Conservation (phyloP, 164 flowering plant genomes). For the Nymphaea colorata region DNA sequence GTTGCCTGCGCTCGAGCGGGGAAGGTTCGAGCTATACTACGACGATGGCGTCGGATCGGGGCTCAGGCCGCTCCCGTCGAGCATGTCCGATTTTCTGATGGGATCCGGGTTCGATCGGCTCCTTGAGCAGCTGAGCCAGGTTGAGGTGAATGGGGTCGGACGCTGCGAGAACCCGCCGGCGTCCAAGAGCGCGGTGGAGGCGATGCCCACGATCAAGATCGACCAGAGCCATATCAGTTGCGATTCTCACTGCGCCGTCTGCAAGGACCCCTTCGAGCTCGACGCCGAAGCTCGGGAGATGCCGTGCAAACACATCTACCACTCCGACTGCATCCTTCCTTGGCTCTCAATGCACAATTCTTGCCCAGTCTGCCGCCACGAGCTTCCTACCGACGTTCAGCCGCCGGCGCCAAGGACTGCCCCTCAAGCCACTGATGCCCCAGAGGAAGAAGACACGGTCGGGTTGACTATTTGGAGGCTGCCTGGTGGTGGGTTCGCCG, state of each 20-base stretch:
- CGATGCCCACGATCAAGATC: conserved; percentile 57
- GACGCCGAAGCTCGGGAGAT: conserved; percentile 57
- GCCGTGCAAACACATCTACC: conserved; percentile 84
- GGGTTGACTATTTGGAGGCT: conserved; percentile 73
- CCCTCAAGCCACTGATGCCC: conserved; percentile 6
- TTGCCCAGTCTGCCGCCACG: conserved; percentile 73
- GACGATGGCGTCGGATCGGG: conserved; percentile 73
- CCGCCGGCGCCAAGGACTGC: conserved; percentile 7
- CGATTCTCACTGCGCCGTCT: conserved; percentile 60
- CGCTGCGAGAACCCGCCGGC: conserved; percentile 54
- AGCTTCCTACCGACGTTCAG: conserved; percentile 32
- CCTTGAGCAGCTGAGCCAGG: conserved; percentile 56
- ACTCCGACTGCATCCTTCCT: conserved; percentile 65
- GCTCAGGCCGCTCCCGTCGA: conserved; percentile 58
- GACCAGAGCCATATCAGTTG: conserved; percentile 15
- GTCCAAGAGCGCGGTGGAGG: conserved; percentile 57
- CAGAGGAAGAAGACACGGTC: conserved; percentile 27
- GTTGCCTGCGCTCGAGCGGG: conserved; percentile 13
- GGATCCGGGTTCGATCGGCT: conserved; percentile 69
- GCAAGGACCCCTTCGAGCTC: conserved; percentile 48
- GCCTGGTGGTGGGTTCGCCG: conserved; percentile 85
- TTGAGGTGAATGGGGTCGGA: conserved; percentile 34
- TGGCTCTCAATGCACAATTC: conserved; percentile 65
- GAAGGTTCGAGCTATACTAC: conserved; percentile 49
- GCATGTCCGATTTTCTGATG: conserved; percentile 58